Percentiles rank a stretch among this genome's conserved stretches.
phyloP scores from a whole-genome alignment of 371 early-diverging fungal species.

The Furculomyces boomerangus region DNA sequence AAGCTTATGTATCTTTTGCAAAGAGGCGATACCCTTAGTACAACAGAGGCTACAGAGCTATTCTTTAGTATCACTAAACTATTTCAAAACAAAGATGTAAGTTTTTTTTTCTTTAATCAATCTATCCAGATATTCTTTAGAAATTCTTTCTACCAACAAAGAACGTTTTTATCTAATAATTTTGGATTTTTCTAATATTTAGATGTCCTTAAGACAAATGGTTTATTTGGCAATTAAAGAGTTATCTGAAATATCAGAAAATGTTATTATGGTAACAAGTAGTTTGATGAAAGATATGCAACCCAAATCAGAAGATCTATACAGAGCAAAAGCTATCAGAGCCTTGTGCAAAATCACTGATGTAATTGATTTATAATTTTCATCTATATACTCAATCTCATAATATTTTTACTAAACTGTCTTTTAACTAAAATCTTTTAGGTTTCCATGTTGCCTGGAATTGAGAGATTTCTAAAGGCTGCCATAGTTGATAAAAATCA shows the following conservation, averaged over 20 bases:
- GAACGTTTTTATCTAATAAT: no score
- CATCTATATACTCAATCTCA: neutral
- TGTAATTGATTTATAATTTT: conserved; percentile 27
- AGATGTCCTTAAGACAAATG: conserved; percentile 83
- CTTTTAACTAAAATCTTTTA: conserved; percentile 7
- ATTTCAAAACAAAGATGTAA: conserved; percentile 90
- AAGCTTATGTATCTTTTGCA: conserved; percentile 86
- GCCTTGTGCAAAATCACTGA: conserved; percentile 90
- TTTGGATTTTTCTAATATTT: no score
- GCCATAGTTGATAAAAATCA: conserved; percentile 92
- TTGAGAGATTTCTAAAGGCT: conserved; percentile 91
- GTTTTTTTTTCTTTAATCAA: no score
- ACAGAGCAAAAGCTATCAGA: conserved; percentile 89
- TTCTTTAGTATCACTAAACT: conserved; percentile 95
- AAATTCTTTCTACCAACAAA: no score
- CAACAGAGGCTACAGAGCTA: conserved; percentile 87
- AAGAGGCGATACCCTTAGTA: conserved; percentile 69
- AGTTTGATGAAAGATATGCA: conserved; percentile 94
- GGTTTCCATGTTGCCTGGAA: conserved; percentile 73
- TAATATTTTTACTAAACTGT: neutral
- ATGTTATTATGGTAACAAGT: conserved; percentile 94
- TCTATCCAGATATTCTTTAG: no score
- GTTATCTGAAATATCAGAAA: conserved; percentile 76
- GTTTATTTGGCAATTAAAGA: conserved; percentile 94
- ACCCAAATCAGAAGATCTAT: conserved; percentile 71